Conservation (phyloP, 768 basidiomycete species). For the Cystobasidium tubakii region DNA sequence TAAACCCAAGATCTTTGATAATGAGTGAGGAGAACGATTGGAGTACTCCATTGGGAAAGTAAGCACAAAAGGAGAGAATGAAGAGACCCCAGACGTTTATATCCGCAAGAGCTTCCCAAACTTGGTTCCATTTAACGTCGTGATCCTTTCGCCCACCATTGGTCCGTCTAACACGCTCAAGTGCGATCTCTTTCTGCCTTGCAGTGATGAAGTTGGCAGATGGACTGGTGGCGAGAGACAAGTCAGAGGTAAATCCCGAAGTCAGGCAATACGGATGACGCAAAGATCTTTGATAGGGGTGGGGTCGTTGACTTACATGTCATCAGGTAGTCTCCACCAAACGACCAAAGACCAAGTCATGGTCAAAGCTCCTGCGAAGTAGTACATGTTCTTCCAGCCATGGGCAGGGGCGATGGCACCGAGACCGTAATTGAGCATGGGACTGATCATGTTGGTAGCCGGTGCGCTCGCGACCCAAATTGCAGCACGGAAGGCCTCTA, state of each 20-base stretch:
- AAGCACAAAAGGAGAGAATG: not conserved
- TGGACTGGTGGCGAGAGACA: not conserved
- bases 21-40: conserved; percentile 15
- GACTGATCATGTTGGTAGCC: conserved; percentile 16
- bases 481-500: conserved; percentile 6
- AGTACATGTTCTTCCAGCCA: conserved; percentile 27
- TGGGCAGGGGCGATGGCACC: not conserved
- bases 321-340: conserved; percentile 21
- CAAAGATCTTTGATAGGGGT: too few species aligned
- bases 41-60: not conserved
- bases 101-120: conserved; percentile 10
- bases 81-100: conserved; percentile 27
- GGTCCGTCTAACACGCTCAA: conserved; percentile 14
- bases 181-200: conserved; percentile 22
- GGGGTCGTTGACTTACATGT: conserved; percentile 19
- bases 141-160: conserved; percentile 16
- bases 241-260: not conserved
- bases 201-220: conserved; percentile 13
- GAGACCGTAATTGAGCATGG: conserved; percentile 29
- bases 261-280: too few species aligned
- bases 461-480: conserved; percentile 9
- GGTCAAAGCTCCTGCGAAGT: conserved; percentile 14
- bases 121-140: conserved; percentile 24
- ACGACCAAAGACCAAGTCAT: conserved; percentile 27
- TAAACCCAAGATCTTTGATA: conserved; percentile 10